Base-by-base conservation (phyloP, 2,329 filamentous ascomycete species). In the Venturia pyrina region DNA sequence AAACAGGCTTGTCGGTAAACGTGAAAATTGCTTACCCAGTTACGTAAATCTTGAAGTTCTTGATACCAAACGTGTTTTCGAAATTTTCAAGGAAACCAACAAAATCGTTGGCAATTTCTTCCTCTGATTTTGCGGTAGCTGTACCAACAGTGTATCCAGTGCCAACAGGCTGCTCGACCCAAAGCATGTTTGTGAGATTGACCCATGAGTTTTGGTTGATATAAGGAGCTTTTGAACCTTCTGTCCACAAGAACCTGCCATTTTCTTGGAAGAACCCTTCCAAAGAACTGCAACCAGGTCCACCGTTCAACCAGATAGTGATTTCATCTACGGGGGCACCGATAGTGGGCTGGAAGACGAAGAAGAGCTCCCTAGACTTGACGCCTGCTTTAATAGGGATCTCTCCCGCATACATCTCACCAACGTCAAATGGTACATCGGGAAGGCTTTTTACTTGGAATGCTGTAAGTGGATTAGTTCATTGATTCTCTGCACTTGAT, bases 261-360 rank as follows among this genome's bases (percentile, higher is more conserved):
- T 66, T 66, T 44, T 67, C 66, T 44, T 67, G 65, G 34, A 67
- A 67, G 43, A 63, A 67, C 3, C 46, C 64, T 50, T 66, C 66
- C n/a, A 67, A 40, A 24, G 50, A 61, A 41, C 50, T 61, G 44
- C 66, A 67, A 65, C 69, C 70, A 37, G 70, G 70, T 19, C 70
- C 70, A 37, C 70, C 70, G 65, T 70, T 71, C 59, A 71, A 24
- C 63, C 64, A 68, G 28, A 68, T 67, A n/a, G 67, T 68, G 28
- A 68, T 62, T 46, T 68, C 70, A 24, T 71, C 66, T 5, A 70
- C 70, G n/a, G 70, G 68, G 5, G 57, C 48, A 8, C 68, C 68
- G 32, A 69, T 67, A 8, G 66, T 70, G 44, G 70, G 70, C 56
- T 70, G 67, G 64, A 68, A 71, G 10, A 70, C 63, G 57, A 69